Base-by-base conservation (phyloP, 2,329 filamentous ascomycete genomes). In the Verticillium klebahnii region DNA sequence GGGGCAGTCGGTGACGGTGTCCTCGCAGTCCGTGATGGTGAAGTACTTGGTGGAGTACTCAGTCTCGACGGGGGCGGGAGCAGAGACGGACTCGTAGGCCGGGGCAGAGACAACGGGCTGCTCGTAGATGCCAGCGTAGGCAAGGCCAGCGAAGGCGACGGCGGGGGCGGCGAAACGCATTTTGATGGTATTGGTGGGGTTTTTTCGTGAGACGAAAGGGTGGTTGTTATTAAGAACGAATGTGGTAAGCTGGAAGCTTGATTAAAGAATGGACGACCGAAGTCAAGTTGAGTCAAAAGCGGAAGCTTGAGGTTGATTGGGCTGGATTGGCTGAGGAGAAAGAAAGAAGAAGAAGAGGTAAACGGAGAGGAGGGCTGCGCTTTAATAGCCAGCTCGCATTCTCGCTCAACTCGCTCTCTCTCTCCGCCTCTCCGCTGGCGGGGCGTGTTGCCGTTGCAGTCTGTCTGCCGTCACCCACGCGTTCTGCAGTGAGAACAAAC, bases 81-180 rank as follows among this genome's bases (percentile, higher is more conserved):
- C 34, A 39, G 36, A 31, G 57, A 45, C 65, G 61, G 68, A 65
- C 54, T 69, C 67, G 37, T 67, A 52, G 32, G 45, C 64, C 64
- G 68, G 67, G 68, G 74, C 73, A n/a, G 57, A 50, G 11, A 34
- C 54, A n/a, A 9, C 59, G 52, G 55, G 56, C 8, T 31, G 19
- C 40, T 59, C 56, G 40, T 59, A 57, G 31, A 36, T 40, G 29
- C 23, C 65, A 68, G 72, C 70, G 66, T 73, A 73, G 71, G 77
- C 78, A 70, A 59, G 40, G 58, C 75, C 79, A 68, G 78, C 80
- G 70, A 74, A 66, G 69, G 75, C 77, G 69, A 86, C 77, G 71
- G 82, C 71, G 72, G 76, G 73, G 68, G 79, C 78, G 70, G 80
- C 77, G 83, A 86, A 86, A 84, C 83, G 83, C 85, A 88, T 88